phyloP scores from a whole-genome alignment of 257 asterid species.

The Prunella vulgaris region DNA sequence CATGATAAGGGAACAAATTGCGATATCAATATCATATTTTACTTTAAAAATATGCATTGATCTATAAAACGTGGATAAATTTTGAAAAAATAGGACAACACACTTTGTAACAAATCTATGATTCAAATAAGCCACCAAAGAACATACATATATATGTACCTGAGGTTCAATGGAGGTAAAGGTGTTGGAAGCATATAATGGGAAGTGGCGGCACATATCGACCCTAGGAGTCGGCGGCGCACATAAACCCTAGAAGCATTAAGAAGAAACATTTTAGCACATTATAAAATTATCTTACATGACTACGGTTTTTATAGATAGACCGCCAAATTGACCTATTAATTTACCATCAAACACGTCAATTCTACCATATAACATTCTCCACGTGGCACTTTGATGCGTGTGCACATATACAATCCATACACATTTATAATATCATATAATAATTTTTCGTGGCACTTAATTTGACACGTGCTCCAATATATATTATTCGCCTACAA shows the following conservation, averaged over 20 bases:
- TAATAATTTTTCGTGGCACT: not conserved
- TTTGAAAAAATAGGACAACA: no score
- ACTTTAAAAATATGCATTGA: no score
- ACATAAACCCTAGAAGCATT: not conserved
- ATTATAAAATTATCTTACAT: not conserved
- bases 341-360: not conserved
- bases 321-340: not conserved
- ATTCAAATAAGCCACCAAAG: no score
- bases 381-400: not conserved
- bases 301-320: not conserved
- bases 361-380: not conserved
- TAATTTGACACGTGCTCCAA: not conserved
- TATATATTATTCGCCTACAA: no score
- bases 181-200: not conserved
- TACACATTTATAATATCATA: not conserved
- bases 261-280: not conserved
- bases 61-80: no score
- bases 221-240: not conserved
- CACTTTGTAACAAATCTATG: no score
- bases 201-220: not conserved
- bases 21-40: no score
- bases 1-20: not conserved
- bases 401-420: not conserved
- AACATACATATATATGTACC: no score
- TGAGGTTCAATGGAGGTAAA: not conserved